phyloP scores from a whole-genome alignment of 164 flowering plant genomes.

The Hamamelis virginiana region DNA sequence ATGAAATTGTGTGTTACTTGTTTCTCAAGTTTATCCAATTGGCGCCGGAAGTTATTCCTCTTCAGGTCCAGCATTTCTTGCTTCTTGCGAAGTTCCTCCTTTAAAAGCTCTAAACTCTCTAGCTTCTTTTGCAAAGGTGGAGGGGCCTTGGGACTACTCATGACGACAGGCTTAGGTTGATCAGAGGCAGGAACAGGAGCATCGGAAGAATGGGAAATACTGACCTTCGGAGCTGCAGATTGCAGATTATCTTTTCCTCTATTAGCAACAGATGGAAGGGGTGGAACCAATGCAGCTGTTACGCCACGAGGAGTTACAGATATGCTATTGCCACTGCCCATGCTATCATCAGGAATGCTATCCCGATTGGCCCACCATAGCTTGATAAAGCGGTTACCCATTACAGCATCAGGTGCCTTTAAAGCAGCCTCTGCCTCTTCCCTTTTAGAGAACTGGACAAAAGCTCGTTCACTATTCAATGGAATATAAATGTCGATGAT shows the following conservation, averaged over 20 bases:
- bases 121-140: slow-evolving; percentile 69
- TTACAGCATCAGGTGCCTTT: slow-evolving; percentile 95
- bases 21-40: slow-evolving; percentile 72
- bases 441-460: slow-evolving; percentile 89
- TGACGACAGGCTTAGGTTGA: slow-evolving; percentile 30
- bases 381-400: slow-evolving; percentile 97
- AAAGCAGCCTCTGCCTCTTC: slow-evolving; percentile 97
- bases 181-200: slow-evolving; percentile 29
- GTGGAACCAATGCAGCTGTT: slow-evolving; percentile 26
- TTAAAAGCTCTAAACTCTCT: slow-evolving; percentile 65
- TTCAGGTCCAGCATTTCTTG: slow-evolving; percentile 89
- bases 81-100: slow-evolving; percentile 85
- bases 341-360: slow-evolving; percentile 57
- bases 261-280: slow-evolving; percentile 30
- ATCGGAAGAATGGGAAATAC: slow-evolving; percentile 27
- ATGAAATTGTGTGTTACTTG: slow-evolving; percentile 41
- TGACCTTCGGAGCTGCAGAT: slow-evolving; percentile 32
- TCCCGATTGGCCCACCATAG: slow-evolving; percentile 95
- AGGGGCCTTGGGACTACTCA: slow-evolving; percentile 44
- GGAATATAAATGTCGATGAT: slow-evolving; percentile 84
- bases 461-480: slow-evolving; percentile 67
- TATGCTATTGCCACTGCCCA: slow-evolving; percentile 27
- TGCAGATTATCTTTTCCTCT: slow-evolving; percentile 44
- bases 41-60: slow-evolving; percentile 70
- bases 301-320: slow-evolving; percentile 29